phyloP scores from a whole-genome alignment of 1,139 yeast species.

The Lodderomyces beijingensis region DNA sequence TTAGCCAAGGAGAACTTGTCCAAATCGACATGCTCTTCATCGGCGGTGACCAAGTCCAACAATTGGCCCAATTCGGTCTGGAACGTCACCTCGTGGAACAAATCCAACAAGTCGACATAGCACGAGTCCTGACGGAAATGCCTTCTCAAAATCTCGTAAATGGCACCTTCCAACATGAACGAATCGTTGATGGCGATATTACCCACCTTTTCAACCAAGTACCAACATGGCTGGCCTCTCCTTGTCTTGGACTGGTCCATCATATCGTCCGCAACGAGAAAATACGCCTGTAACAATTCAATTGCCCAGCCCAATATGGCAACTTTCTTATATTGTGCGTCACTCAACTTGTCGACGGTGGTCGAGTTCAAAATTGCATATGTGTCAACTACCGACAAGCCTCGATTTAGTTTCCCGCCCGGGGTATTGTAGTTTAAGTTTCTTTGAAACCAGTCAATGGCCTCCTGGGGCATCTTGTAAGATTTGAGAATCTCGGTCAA shows the following conservation, averaged over 20 bases:
- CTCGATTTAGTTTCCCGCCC: conserved; percentile 96
- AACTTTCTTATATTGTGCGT: conserved; percentile 73
- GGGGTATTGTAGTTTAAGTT: conserved; percentile 84
- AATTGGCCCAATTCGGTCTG: conserved; percentile 97
- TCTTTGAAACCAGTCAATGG: conserved; percentile 78
- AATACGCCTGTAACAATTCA: conserved; percentile 93
- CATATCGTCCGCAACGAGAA: conserved; percentile 97
- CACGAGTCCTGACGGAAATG: conserved; percentile 79
- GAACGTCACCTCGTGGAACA: conserved; percentile 92
- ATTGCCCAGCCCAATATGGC: conserved; percentile 95
- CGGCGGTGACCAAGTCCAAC: conserved; percentile 93
- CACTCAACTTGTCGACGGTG: conserved; percentile 53
- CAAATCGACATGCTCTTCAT: conserved; percentile 89
- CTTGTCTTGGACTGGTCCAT: conserved; percentile 97
- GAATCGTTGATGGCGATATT: conserved; percentile 97
- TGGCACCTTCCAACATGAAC: conserved; percentile 94
- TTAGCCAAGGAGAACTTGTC: conserved; percentile 80
- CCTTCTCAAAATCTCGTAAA: conserved; percentile 82
- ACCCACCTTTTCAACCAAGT: conserved; percentile 71
- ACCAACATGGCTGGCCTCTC: conserved; percentile 99
- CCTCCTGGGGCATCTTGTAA: conserved; percentile 84
- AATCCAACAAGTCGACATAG: conserved; percentile 86
- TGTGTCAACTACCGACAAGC: conserved; percentile 91
- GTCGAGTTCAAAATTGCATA: conserved; percentile 73
- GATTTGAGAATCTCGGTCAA: conserved; percentile 55